Evolutionary conservation across 2,329 filamentous ascomycete species (phyloP).

Genomic region (Triangularia verruculosa): DNA sequence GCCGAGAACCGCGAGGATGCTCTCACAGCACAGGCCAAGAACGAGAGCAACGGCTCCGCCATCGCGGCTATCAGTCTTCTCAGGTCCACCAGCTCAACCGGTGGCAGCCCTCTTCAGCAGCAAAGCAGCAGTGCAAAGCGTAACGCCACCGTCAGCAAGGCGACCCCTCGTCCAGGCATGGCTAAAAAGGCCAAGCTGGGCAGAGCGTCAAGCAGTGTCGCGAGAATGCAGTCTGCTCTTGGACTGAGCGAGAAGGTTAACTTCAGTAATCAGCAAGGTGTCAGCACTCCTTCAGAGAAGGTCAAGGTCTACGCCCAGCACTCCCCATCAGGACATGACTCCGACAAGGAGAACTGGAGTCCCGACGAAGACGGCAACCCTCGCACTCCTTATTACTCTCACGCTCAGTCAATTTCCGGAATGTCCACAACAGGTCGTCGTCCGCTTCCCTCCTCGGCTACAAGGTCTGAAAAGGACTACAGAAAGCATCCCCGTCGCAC

Average conservation of each 20-base stretch:
- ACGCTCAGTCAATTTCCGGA: background rate
- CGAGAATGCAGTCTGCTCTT: constrained; percentile 51
- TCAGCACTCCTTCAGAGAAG: constrained; percentile 34
- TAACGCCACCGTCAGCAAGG: constrained; percentile 48
- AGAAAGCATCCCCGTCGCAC: constrained; percentile 40
- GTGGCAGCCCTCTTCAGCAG: constrained; percentile 45
- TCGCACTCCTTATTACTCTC: constrained; percentile 27
- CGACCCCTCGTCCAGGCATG: constrained; percentile 31
- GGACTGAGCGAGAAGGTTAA: constrained; percentile 29
- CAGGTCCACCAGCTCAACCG: constrained; percentile 62
- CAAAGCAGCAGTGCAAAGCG: constrained; percentile 60
- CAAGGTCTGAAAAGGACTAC: constrained; percentile 8
- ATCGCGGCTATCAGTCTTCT: constrained; percentile 79
- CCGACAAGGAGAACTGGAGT: constrained; percentile 92
- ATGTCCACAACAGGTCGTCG: constrained; percentile 28
- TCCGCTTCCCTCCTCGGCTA: constrained; percentile 36
- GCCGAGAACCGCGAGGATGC: constrained; percentile 71
- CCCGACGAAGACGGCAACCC: constrained; percentile 49
- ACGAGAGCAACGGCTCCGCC: constrained; percentile 74
- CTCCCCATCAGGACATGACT: constrained; percentile 62
- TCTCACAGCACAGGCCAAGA: constrained; percentile 75
- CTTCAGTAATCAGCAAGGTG: background rate
- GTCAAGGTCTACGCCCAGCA: constrained; percentile 37
- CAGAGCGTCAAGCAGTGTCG: constrained; percentile 60
- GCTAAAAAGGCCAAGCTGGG: constrained; percentile 62